These are phyloP conservation scores for Antrodiella citrinella DNA, from an alignment of 768 basidiomycete genomes.

Conservation along the genomic window DNA sequence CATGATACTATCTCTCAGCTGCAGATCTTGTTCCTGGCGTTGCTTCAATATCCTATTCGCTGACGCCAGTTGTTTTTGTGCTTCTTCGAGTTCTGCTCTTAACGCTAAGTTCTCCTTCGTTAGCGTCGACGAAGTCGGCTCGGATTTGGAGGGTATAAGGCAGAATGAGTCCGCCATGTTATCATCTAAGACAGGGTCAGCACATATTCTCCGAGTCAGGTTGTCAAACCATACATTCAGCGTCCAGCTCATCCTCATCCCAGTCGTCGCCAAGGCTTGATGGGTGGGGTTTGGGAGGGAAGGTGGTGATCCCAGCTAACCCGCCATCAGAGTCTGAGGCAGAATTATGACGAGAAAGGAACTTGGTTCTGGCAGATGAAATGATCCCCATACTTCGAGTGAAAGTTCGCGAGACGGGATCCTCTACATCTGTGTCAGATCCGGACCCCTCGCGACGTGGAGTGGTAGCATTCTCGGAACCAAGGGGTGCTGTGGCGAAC, in stretches of 20 bases:
- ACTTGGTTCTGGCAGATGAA: constrained; percentile 19
- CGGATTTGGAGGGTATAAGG: constrained; percentile 57
- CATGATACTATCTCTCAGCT: constrained; percentile 75
- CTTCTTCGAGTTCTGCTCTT: constrained; percentile 48
- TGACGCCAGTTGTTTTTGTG: constrained; percentile 49
- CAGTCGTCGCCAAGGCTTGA: constrained; percentile 32
- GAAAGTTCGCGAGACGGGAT: constrained; percentile 50
- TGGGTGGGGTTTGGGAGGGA: constrained; percentile 21
- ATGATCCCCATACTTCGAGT: constrained; percentile 34
- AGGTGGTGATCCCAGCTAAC: constrained; percentile 14
- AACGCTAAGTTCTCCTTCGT: constrained; percentile 63
- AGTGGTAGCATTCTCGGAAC: constrained; percentile 27
- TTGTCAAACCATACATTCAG: constrained; percentile 41
- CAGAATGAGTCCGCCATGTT: constrained; percentile 78
- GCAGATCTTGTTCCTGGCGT: constrained; percentile 71
- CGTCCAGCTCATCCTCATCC: constrained; percentile 54
- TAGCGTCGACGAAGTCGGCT: constrained; percentile 38
- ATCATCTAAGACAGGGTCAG: constrained; percentile 48
- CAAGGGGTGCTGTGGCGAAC: constrained; percentile 74
- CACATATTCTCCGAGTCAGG: not conserved
- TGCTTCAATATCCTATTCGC: constrained; percentile 58
- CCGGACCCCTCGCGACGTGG: constrained; percentile 36
- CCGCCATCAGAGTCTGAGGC: constrained; percentile 14
- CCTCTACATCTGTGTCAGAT: constrained; percentile 64
- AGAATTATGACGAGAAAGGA: constrained; percentile 22